Conservation (phyloP, 192 early-diverging fungal species). For the Oehlia diaphana region DNA sequence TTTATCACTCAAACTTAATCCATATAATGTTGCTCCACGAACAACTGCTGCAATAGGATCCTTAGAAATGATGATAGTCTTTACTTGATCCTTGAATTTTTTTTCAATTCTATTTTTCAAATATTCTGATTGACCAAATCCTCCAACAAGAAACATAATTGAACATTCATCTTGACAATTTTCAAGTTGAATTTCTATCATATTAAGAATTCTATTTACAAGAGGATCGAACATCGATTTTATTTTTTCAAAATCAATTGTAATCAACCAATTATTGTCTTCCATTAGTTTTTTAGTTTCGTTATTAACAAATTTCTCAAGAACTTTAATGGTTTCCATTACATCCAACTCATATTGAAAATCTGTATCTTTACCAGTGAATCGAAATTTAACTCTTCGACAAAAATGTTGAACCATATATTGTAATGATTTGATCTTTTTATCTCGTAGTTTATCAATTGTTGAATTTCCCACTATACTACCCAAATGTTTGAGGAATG, state of each 20-base stretch:
- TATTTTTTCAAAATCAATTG: background rate
- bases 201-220: slow-evolving; percentile 47
- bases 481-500: background rate
- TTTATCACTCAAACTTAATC: background rate
- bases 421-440: background rate
- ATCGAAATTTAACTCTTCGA: background rate
- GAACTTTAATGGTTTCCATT: background rate
- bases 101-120: slow-evolving; percentile 54
- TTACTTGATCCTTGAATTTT: slow-evolving; percentile 47
- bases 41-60: slow-evolving; percentile 56
- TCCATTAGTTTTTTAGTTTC: background rate
- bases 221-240: slow-evolving; percentile 53
- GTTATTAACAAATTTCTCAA: background rate
- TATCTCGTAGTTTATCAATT: background rate
- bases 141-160: slow-evolving; percentile 59
- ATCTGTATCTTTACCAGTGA: background rate
- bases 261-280: slow-evolving; percentile 7
- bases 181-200: slow-evolving; percentile 54
- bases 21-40: slow-evolving; percentile 55
- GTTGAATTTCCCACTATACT: background rate
- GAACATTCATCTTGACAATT: slow-evolving; percentile 38
- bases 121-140: slow-evolving; percentile 58
- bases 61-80: slow-evolving; percentile 50
- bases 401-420: background rate
- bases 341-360: background rate